Evolutionary conservation across 2,329 filamentous ascomycete genomes (phyloP).

Genomic region (Monilinia vaccinii-corymbosi): DNA sequence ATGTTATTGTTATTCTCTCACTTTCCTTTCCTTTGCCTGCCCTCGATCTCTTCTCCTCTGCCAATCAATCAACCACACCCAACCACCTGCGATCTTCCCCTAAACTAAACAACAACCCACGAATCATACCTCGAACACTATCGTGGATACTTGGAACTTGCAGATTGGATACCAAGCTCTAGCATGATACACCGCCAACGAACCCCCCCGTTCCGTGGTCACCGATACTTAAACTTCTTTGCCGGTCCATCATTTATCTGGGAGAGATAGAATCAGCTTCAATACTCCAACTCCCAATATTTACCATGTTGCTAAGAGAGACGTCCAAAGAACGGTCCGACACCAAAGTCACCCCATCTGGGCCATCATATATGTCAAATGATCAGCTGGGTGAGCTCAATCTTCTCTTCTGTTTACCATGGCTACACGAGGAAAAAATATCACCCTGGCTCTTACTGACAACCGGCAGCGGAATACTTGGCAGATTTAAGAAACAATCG

Average conservation of each 20-base stretch:
- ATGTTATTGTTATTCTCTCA: no score
- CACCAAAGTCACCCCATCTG: conserved; percentile 51
- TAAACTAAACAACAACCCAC: background rate
- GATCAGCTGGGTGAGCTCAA: conserved; percentile 52
- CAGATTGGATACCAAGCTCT: conserved; percentile 5
- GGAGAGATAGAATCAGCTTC: background rate
- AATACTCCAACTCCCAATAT: background rate
- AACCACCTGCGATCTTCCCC: background rate
- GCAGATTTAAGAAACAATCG: conserved; percentile 61
- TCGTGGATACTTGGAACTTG: conserved; percentile 8
- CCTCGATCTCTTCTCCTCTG: background rate
- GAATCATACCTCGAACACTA: background rate
- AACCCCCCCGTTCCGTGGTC: background rate
- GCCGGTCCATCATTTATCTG: background rate
- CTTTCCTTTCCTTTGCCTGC: background rate
- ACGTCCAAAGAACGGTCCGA: conserved; percentile 28
- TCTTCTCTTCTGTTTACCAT: background rate
- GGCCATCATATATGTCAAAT: conserved; percentile 55
- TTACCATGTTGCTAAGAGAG: conserved; percentile 24
- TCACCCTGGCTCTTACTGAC: conserved; percentile 13
- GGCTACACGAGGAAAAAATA: background rate
- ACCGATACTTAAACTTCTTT: background rate
- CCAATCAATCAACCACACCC: background rate
- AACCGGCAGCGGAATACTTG: conserved; percentile 54
- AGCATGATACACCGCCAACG: conserved; percentile 6